These are phyloP conservation scores for Phytophthora ramorum DNA, from an alignment of 352 stramenopile genomes.

Conservation along the genomic window DNA sequence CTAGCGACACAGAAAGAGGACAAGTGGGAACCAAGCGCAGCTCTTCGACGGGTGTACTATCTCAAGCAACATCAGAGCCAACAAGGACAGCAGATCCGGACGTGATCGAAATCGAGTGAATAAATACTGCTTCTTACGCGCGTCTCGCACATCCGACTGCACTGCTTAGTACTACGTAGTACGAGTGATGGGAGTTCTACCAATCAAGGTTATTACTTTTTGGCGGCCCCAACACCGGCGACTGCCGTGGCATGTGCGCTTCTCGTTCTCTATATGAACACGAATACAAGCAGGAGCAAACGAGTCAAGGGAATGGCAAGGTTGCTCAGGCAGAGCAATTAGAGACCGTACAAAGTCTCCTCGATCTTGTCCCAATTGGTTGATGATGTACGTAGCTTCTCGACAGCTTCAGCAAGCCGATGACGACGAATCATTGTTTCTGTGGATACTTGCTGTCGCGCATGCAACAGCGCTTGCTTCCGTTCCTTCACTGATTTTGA, in stretches of 20 bases:
- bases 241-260: constrained; percentile 3
- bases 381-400: constrained; percentile 58
- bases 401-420: constrained; percentile 67
- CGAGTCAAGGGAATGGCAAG: constrained; percentile 8
- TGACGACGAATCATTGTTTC: constrained; percentile 76
- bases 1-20: constrained; percentile 18
- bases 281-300: constrained; percentile 11
- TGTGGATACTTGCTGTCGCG: constrained; percentile 67
- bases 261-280: constrained; percentile 26
- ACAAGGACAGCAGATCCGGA: constrained; percentile 31
- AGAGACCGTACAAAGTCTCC: constrained; percentile 71
- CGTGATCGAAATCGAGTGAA: constrained; percentile 50
- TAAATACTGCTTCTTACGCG: not conserved
- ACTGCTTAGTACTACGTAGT: not conserved
- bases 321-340: constrained; percentile 10
- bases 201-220: constrained; percentile 24
- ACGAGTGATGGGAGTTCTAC: constrained; percentile 6
- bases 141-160: not conserved
- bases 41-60: constrained; percentile 1
- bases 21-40: constrained; percentile 10
- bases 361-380: constrained; percentile 87
- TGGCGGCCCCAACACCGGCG: constrained; percentile 9
- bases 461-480: constrained; percentile 62
- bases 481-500: constrained; percentile 69
- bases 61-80: not conserved